These are phyloP conservation scores for Waltiozyma sp. DNA, from an alignment of 1,139 yeast genomes.

Conservation along the genomic window DNA sequence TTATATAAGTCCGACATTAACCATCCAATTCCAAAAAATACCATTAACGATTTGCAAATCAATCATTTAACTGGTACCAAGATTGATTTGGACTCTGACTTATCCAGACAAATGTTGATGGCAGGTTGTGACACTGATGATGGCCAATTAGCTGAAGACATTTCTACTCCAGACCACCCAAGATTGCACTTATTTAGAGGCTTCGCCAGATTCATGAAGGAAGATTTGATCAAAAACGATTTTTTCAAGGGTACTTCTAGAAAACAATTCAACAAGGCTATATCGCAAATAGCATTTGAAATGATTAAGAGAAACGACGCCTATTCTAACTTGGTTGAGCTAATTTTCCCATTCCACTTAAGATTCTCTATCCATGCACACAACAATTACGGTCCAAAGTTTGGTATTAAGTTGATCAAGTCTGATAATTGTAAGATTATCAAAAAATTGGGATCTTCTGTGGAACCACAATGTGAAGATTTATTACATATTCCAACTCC, in stretches of 20 bases:
- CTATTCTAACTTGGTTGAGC: conserved; percentile 49
- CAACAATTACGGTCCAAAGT: conserved; percentile 45
- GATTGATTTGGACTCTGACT: conserved; percentile 24
- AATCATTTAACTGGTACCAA: conserved; percentile 26
- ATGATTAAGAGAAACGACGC: conserved; percentile 60
- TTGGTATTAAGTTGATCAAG: conserved; percentile 40
- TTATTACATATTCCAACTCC: conserved; percentile 55
- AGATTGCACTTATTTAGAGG: conserved; percentile 44
- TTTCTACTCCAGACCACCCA: conserved; percentile 33
- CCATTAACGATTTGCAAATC: conserved; percentile 18
- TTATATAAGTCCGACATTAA: conserved; percentile 18
- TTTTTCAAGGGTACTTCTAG: conserved; percentile 29
- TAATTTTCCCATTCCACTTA: conserved; percentile 47
- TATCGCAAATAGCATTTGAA: conserved; percentile 46
- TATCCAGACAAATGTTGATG: conserved; percentile 28
- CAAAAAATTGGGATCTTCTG: conserved; percentile 24
- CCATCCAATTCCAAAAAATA: conserved; percentile 11
- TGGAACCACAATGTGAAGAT: conserved; percentile 32
- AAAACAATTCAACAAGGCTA: conserved; percentile 38
- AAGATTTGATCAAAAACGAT: conserved; percentile 37
- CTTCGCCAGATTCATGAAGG: conserved; percentile 48
- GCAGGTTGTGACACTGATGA: conserved; percentile 31
- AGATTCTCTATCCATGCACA: conserved; percentile 55
- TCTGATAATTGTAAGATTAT: conserved; percentile 31
- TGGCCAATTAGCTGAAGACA: conserved; percentile 25